phyloP scores from a whole-genome alignment of 2,329 filamentous ascomycete species.

The Bimuria novae-zelandiae region DNA sequence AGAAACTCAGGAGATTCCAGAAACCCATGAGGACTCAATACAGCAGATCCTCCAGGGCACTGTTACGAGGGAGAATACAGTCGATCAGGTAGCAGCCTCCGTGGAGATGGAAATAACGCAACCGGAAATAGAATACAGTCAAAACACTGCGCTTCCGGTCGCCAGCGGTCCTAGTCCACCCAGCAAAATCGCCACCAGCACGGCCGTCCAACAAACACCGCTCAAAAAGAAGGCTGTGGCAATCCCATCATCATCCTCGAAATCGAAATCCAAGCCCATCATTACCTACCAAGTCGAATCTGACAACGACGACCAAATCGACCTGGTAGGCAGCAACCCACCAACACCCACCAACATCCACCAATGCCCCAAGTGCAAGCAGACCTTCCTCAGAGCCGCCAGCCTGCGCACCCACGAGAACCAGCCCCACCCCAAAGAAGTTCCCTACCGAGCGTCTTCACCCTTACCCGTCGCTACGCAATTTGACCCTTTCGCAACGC shows the following conservation, averaged over 20 bases:
- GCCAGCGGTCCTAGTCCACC: neutral
- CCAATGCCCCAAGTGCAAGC: slow-evolving; percentile 9
- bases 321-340: slow-evolving; percentile 9
- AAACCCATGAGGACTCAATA: neutral
- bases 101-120: neutral
- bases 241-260: neutral
- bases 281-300: slow-evolving; percentile 10
- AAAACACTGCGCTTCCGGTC: neutral
- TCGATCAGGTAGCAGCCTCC: neutral
- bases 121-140: neutral
- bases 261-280: slow-evolving; percentile 1
- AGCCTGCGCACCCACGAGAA: slow-evolving; percentile 10
- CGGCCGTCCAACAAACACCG: slow-evolving; percentile 4
- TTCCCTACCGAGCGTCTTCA: neutral
- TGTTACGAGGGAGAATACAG: neutral
- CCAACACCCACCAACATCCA: neutral
- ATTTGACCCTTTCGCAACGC: slow-evolving; percentile 9
- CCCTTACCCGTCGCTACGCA: slow-evolving; percentile 1
- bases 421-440: slow-evolving; percentile 1
- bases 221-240: neutral
- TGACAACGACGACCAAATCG: slow-evolving; percentile 8
- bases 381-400: slow-evolving; percentile 10
- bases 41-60: neutral
- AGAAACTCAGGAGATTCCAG: neutral
- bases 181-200: neutral